Evolutionary conservation across 129 eudicot genomes (phyloP), one percentile per base, ranked within the genome.

Genomic region (Pseudognaphalium luteoalbum): DNA sequence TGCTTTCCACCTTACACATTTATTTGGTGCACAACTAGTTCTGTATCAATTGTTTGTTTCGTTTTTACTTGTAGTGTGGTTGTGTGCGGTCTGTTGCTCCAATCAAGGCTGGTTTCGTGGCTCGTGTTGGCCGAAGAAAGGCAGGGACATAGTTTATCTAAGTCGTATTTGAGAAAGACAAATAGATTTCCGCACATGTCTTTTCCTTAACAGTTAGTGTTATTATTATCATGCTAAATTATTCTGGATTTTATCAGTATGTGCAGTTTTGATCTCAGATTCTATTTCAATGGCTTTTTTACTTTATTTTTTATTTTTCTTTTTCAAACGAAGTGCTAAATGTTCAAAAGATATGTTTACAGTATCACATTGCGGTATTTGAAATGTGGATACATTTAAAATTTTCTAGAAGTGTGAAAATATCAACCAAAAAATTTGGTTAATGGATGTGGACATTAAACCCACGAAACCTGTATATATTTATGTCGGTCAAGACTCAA

Each of bases 91-190:
- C 79, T 11, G 79, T 63, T 75, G 79, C 79, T 75, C 71, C 50
- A 29, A 75, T 75, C 33, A 75, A 75, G 61, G 71, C 79, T 15
- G 71, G 79, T 44, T 75, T 75, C 2, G 51, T 75, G 71, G 79
- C 79, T 75, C 79, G 71, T 44, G 63, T 75, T 41, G 79, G 79
- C 16, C 61, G 63, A 42, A 75, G 62, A 62, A 75, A 75, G 62
- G 71, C 71, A 28, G 79, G 71, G 37, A n/a, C 63, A 28, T 75
- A 28, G 17, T 5, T 20, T 10, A 4, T 14, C 0, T 47, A 14
- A 47, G n/a, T 5, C 4, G 3, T 12, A 65, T 33, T 28, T 29
- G 17, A 14, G 17, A 65, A 47, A 47, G 70, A 34, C 47, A 12
- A 3, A 12, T 25, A 25, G 19, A 29, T 30, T 30, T 30, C 15